Evolutionary conservation across 1,139 yeast species (phyloP).

Genomic region (Candida pseudoviswanathii): DNA sequence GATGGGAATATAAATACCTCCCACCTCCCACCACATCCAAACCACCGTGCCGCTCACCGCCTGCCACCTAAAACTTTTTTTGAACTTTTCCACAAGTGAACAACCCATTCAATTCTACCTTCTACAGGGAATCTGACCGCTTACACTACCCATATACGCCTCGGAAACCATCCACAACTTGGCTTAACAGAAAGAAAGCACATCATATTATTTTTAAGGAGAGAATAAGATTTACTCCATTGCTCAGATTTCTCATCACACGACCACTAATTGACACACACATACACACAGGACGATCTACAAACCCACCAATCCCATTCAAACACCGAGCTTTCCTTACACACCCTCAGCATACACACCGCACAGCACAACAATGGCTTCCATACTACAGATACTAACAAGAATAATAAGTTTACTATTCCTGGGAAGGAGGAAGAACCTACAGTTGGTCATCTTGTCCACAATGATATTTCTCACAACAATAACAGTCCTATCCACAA

Average conservation of each 20-base stretch:
- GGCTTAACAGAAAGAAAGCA: too few species aligned
- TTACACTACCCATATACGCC: too few species aligned
- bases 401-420: constrained; percentile 3
- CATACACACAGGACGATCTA: neutral
- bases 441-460: constrained; percentile 8
- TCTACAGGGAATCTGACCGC: too few species aligned
- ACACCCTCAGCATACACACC: neutral
- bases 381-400: neutral
- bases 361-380: neutral
- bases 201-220: too few species aligned
- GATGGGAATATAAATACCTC: too few species aligned
- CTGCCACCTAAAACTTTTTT: too few species aligned
- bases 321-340: neutral
- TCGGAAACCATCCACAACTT: too few species aligned
- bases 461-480: neutral
- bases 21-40: too few species aligned
- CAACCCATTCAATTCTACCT: too few species aligned
- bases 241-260: neutral
- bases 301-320: neutral
- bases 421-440: constrained; percentile 7
- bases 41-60: too few species aligned
- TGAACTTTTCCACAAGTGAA: too few species aligned
- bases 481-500: constrained; percentile 1
- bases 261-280: neutral
- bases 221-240: neutral